Base-by-base conservation (phyloP, 2,329 filamentous ascomycete genomes). In the Lachnellula hyalina region DNA sequence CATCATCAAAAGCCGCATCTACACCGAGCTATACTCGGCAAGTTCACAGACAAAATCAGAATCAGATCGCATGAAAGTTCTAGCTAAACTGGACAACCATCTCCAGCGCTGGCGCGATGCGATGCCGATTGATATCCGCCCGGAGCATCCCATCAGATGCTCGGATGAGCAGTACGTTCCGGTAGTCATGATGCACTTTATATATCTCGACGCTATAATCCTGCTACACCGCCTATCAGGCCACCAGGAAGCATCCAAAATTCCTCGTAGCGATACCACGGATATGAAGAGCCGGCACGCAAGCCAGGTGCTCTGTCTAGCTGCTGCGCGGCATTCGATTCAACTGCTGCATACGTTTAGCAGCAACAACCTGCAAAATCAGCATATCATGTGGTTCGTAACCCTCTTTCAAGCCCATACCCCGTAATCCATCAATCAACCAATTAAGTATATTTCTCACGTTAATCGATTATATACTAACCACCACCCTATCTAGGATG, bases 41-140 rank as follows among this genome's bases (percentile, higher is more conserved):
- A 61, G 56, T 19, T 58, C 62, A n/a, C 58, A 55, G 12, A 63
- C 56, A 11, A 65, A 60, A 49, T 60, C 64, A 14, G 58, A 55
- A 47, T 15, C 35, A 3, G 58, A 65, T 38, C 57, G 63, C 15
- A 34, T 64, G 49, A 61, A 53, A 52, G 46, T 54, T 19, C 25
- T 63, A 17, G 61, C 59, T 19, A 53, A 55, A 41, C 53, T 66
- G 17, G 64, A 66, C 46, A 46, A 57, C 14, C 52, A 65, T 46
- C 59, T 66, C 14, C 59, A 66, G 41, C 47, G 54, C 11, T 64
- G 63, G 62, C 52, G 59, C 41, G 58, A 62, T 32, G 45, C 53
- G 11, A 38, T 66, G n/a, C 64, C 64, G 8, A 44, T 61, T 34
- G 60, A 62, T n/a, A 60, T 66, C 44, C 58, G 63, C 47, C 64